Evolutionary conservation across 1,139 yeast genomes (phyloP).

Genomic region (Nakaseomyces sp.): DNA sequence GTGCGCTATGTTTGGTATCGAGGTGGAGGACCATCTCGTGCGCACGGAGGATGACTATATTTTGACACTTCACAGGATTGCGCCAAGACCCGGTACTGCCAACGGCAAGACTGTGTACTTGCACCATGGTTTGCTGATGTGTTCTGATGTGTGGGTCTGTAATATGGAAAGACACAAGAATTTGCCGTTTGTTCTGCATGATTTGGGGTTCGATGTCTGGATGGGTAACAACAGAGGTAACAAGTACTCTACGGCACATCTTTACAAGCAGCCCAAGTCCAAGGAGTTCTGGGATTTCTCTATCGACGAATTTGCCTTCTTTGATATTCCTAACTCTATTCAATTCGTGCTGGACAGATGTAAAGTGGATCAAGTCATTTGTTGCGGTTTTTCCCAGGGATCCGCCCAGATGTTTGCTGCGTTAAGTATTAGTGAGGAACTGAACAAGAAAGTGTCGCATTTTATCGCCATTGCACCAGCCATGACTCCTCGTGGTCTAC

Average conservation of each 20-base stretch:
- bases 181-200: constrained; percentile 68
- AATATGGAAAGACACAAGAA: constrained; percentile 54
- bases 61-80: constrained; percentile 46
- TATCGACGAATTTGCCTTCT: constrained; percentile 75
- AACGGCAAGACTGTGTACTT: constrained; percentile 54
- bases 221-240: constrained; percentile 86
- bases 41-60: constrained; percentile 46
- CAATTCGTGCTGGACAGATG: constrained; percentile 51
- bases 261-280: constrained; percentile 32
- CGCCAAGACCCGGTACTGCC: constrained; percentile 32
- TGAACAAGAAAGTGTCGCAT: constrained; percentile 59
- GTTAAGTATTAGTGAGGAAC: constrained; percentile 38
- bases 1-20: constrained; percentile 53
- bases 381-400: constrained; percentile 86
- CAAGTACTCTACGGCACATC: constrained; percentile 61
- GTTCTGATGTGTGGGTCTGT: constrained; percentile 82
- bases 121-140: constrained; percentile 89
- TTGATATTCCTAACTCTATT: constrained; percentile 71
- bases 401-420: constrained; percentile 82
- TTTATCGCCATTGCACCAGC: constrained; percentile 89
- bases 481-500: constrained; percentile 81
- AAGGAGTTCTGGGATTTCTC: constrained; percentile 75
- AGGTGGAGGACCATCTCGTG: constrained; percentile 54
- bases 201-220: constrained; percentile 87
- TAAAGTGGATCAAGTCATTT: constrained; percentile 40